Evolutionary conservation across 1,284 basidiomycete genomes (phyloP).

Genomic region (Retiboletus flavoniger): DNA sequence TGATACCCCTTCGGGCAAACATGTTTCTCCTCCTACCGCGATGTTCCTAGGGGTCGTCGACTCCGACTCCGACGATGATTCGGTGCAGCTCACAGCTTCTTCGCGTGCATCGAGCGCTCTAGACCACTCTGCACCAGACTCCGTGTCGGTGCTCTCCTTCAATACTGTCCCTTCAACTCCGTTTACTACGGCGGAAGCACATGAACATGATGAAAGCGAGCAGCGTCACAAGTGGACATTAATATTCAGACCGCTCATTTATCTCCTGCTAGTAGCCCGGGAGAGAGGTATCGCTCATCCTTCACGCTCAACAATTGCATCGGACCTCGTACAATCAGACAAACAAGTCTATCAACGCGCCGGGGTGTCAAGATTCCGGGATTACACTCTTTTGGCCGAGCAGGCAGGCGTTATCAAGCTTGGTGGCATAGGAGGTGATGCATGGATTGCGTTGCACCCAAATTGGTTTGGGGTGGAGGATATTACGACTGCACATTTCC

Average conservation of each 20-base stretch:
- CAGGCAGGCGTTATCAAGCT: constrained; percentile 46
- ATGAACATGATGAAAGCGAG: constrained; percentile 8
- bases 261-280: constrained; percentile 27
- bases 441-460: constrained; percentile 49
- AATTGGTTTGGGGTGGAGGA: constrained; percentile 26
- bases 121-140: neutral
- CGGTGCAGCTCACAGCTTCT: constrained; percentile 4
- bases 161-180: constrained; percentile 7
- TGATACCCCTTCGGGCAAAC: constrained; percentile 6
- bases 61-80: constrained; percentile 7
- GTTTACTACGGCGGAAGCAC: neutral
- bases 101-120: constrained; percentile 8
- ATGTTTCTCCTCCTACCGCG: neutral
- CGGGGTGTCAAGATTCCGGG: constrained; percentile 44
- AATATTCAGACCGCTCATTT: constrained; percentile 27
- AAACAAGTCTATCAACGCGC: constrained; percentile 41
- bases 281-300: constrained; percentile 36
- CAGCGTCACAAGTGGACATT: constrained; percentile 9
- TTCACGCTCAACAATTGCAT: constrained; percentile 41
- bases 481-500: neutral
- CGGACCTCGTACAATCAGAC: constrained; percentile 37
- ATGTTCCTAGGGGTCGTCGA: constrained; percentile 1
- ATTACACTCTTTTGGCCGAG: constrained; percentile 47
- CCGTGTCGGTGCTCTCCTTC: constrained; percentile 6
- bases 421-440: constrained; percentile 41